Evolutionary conservation across 2,329 filamentous ascomycete genomes (phyloP), one percentile per base, ranked within the genome.

Genomic region (Epichloe typhina): DNA sequence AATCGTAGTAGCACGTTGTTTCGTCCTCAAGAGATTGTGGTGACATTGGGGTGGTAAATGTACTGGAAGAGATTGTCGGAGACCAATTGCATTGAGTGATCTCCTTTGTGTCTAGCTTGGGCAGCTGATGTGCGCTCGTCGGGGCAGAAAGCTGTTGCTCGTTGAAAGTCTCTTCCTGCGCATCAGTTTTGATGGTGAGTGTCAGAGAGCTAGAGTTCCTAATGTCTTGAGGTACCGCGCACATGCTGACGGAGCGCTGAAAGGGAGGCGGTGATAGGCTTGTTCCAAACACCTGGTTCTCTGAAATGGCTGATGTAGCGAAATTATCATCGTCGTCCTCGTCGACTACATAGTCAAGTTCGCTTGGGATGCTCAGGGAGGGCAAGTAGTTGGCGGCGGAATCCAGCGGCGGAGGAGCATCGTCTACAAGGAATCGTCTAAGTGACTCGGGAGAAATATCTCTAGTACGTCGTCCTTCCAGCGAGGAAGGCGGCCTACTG

Each of bases 291-390:
- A 68, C 61, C 21, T 69, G 64, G 2, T 53, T 66, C 49, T 79
- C 76, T 0, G 71, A 71, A 6, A 64, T 58, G 3, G 73, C 70
- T 1, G 74, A 73, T 4, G 70, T 72, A n/a, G 77, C 77, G 57
- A 83, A 82, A 64, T 82, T 82, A 55, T 80, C 76, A 56, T 81
- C 76, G 56, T 81, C 77, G 43, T 77, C 75, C 7, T 62, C 66
- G 26, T 64, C 53, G 17, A 59, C 59, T 50, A 72, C 68, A 40
- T 62, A 64, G 33, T 58, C 57, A 38, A 64, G 60, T 6, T 68
- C 65, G 8, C 68, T 66, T 17, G 68, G 64, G 7, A 70, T 69
- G 19, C 59, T 46, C 8, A 69, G 42, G 1, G 61, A 4, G 50
- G 63, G 62, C 7, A 64, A 61, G n/a, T 65, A 60, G 9, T 63